These are phyloP conservation scores for Debaryomyces nepalensis DNA, from an alignment of 1,139 yeast genomes.

Conservation along the genomic window DNA sequence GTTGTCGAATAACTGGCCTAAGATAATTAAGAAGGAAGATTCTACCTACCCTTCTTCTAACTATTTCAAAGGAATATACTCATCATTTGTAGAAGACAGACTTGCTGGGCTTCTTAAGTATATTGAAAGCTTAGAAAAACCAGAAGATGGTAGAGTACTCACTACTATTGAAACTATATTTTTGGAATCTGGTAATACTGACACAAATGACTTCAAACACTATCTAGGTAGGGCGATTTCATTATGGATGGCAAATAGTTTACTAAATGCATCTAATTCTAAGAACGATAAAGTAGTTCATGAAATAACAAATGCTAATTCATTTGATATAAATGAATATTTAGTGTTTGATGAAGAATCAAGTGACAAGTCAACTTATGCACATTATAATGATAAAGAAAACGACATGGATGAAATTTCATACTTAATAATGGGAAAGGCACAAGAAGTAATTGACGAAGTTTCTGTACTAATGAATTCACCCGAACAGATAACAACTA, in stretches of 20 bases:
- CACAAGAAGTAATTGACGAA: conserved; percentile 32
- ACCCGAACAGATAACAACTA: conserved; percentile 11
- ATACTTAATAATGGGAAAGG: conserved; percentile 29
- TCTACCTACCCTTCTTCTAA: background rate
- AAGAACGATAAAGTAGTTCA: background rate
- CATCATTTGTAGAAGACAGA: conserved; percentile 22
- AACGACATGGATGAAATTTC: conserved; percentile 22
- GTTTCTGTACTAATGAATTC: conserved; percentile 18
- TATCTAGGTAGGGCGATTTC: conserved; percentile 23
- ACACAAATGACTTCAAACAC: no score
- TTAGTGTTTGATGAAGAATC: conserved; percentile 27
- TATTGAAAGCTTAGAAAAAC: conserved; percentile 16
- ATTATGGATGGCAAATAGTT: conserved; percentile 38
- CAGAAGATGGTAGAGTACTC: conserved; percentile 5
- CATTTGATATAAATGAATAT: conserved; percentile 33
- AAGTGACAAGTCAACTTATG: conserved; percentile 11
- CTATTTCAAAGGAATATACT: conserved; percentile 20
- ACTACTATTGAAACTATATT: conserved; percentile 21
- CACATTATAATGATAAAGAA: background rate
- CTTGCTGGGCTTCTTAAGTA: conserved; percentile 21
- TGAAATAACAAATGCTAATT: background rate
- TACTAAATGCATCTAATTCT: conserved; percentile 14
- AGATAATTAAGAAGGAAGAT: background rate
- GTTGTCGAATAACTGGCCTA: conserved; percentile 23
- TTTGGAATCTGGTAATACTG: conserved; percentile 16